phyloP scores from a whole-genome alignment of 768 basidiomycete genomes.

The Lactifluus hygrophoroides region DNA sequence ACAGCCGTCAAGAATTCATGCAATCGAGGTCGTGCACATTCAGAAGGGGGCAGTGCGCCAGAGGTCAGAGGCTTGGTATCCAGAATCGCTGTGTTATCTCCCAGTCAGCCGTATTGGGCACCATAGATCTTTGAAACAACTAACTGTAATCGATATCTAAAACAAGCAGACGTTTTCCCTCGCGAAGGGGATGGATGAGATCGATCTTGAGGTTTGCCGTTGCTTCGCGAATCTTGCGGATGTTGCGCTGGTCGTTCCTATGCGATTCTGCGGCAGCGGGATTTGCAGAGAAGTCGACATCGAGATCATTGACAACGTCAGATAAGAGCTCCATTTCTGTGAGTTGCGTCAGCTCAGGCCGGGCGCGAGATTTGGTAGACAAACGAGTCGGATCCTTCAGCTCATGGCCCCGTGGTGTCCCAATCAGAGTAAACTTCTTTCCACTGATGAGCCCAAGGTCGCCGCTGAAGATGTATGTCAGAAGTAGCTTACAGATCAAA shows the following conservation, averaged over 20 bases:
- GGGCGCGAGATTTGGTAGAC: background rate
- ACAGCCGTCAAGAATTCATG: conserved; percentile 78
- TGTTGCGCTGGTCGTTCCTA: conserved; percentile 70
- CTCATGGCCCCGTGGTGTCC: conserved; percentile 79
- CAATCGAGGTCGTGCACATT: conserved; percentile 76
- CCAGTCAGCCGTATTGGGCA: background rate
- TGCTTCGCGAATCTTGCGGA: conserved; percentile 70
- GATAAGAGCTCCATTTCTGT: conserved; percentile 58
- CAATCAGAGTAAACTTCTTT: conserved; percentile 78
- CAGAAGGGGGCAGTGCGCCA: conserved; percentile 66
- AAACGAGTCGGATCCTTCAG: conserved; percentile 70
- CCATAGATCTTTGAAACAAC: conserved; percentile 1
- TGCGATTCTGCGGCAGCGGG: conserved; percentile 50
- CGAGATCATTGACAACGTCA: conserved; percentile 72
- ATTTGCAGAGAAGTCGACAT: conserved; percentile 67
- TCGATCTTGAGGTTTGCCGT: conserved; percentile 55
- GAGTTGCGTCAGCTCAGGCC: background rate
- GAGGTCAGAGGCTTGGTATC: conserved; percentile 82
- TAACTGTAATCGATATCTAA: conserved; percentile 87
- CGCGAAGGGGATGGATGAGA: conserved; percentile 67
- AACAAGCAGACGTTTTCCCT: conserved; percentile 74
- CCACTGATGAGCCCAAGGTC: conserved; percentile 50
- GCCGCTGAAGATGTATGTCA: conserved; percentile 30
- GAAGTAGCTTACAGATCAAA: background rate
- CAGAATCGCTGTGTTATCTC: conserved; percentile 49